A percentile compares a stretch with the other conserved stretches of the same genome.
Evolutionary conservation across 139 green algal genomes (phyloP).

Genomic region (Coelastrella sp.): DNA sequence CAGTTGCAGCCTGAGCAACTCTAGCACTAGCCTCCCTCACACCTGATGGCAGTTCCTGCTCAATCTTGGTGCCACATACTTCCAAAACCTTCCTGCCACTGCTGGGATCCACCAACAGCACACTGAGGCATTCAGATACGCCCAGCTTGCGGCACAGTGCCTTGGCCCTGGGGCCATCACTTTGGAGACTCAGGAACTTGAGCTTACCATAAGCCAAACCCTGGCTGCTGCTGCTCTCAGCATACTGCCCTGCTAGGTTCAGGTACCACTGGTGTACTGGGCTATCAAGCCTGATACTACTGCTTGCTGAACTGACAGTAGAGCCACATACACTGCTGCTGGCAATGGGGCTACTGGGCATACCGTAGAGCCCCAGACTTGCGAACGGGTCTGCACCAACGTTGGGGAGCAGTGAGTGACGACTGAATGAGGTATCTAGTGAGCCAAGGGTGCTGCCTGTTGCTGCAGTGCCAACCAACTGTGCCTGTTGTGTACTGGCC

Average conservation of each 20-base stretch:
- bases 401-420: not conserved
- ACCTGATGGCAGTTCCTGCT: constrained; percentile 32
- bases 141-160: constrained; percentile 30
- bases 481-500: not conserved
- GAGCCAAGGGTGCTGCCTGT: not conserved
- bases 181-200: constrained; percentile 32
- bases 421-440: not conserved
- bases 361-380: not conserved
- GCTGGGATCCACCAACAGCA: constrained; percentile 22
- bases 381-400: not conserved
- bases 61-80: constrained; percentile 22
- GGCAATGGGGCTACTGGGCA: not conserved
- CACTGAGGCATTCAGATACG: not conserved
- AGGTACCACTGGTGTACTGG: constrained; percentile 26
- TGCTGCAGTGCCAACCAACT: not conserved
- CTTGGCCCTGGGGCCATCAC: not conserved
- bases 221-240: not conserved
- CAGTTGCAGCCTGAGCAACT: not conserved
- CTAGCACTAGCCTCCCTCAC: not conserved
- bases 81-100: constrained; percentile 26
- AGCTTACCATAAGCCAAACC: not conserved
- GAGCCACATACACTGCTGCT: not conserved
- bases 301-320: not conserved
- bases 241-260: constrained; percentile 13
- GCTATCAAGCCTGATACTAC: not conserved